Conservation (phyloP, 192 early-diverging fungal genomes). For the Lobosporangium transversale region DNA sequence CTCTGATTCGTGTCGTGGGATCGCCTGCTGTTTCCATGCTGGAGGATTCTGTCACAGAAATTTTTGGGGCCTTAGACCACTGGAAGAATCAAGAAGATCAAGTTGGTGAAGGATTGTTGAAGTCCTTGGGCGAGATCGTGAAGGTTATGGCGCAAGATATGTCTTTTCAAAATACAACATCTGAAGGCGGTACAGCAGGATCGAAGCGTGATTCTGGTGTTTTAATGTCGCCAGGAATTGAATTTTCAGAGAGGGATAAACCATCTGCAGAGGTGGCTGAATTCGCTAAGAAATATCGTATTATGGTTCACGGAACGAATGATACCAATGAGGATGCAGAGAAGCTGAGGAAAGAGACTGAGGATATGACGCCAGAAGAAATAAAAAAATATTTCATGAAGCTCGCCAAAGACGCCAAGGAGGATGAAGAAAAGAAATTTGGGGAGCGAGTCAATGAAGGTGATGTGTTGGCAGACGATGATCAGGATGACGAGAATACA, state of each 20-base stretch:
- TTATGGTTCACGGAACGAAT: constrained; percentile 7
- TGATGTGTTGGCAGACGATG: constrained; percentile 8
- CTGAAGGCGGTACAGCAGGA: not conserved
- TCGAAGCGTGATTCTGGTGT: constrained; percentile 17
- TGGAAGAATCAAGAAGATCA: constrained; percentile 57
- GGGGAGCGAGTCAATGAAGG: constrained; percentile 1
- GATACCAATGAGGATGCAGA: not conserved
- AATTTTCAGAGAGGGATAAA: not conserved
- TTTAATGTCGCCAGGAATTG: not conserved
- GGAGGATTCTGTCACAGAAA: constrained; percentile 64
- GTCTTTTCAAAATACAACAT: no score
- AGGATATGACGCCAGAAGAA: constrained; percentile 34
- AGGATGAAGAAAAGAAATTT: constrained; percentile 12
- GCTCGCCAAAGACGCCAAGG: constrained; percentile 18
- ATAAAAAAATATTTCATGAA: constrained; percentile 32
- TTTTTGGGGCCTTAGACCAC: constrained; percentile 64
- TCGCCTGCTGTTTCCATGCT: constrained; percentile 53
- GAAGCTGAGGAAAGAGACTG: constrained; percentile 10
- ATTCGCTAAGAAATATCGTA: constrained; percentile 22
- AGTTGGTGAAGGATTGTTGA: constrained; percentile 53
- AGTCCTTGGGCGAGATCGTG: constrained; percentile 38
- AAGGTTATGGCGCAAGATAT: constrained; percentile 25
- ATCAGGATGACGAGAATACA: constrained; percentile 14
- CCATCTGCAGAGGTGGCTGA: constrained; percentile 19
- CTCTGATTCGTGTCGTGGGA: constrained; percentile 61